These are phyloP conservation scores for Chaetomium olivaceum DNA, from an alignment of 2,329 filamentous ascomycete species.

Conservation along the genomic window DNA sequence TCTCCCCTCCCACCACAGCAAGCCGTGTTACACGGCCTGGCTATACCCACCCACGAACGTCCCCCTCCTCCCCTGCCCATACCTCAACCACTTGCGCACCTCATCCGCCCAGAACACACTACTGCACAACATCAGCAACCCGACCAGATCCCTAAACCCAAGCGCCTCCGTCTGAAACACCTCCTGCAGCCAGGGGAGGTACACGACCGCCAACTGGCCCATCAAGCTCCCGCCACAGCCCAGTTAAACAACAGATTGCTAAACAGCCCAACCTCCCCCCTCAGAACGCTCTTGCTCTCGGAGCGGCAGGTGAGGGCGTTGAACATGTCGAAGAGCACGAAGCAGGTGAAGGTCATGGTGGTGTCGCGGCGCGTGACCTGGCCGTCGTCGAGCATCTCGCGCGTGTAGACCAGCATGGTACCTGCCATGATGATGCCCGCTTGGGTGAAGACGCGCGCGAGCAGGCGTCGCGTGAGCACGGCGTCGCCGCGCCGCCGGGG, in stretches of 20 bases:
- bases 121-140: constrained; percentile 75
- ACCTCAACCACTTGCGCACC: constrained; percentile 74
- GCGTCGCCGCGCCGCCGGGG: constrained; percentile 84
- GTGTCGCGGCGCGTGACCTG: constrained; percentile 89
- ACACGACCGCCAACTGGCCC: constrained; percentile 89
- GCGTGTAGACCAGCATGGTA: constrained; percentile 86
- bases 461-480: constrained; percentile 81
- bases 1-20: too few species aligned
- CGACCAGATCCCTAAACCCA: constrained; percentile 69
- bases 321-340: constrained; percentile 99
- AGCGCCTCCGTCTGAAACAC: constrained; percentile 96
- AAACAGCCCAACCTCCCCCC: constrained; percentile 80
- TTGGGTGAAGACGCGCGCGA: constrained; percentile 83
- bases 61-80: constrained; percentile 43
- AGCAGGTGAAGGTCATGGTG: constrained; percentile 99
- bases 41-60: constrained; percentile 19
- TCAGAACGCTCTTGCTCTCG: constrained; percentile 83
- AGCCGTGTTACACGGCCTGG: constrained; percentile 18
- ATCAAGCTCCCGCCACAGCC: constrained; percentile 83
- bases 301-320: constrained; percentile 93
- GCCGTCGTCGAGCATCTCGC: constrained; percentile 83
- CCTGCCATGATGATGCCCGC: constrained; percentile 89
- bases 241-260: constrained; percentile 96
- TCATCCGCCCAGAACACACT: constrained; percentile 96
- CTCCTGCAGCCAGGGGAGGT: constrained; percentile 88